These are phyloP conservation scores for Oryza glumipatula DNA, from an alignment of 176 grass and related monocot species.

Conservation along the genomic window DNA sequence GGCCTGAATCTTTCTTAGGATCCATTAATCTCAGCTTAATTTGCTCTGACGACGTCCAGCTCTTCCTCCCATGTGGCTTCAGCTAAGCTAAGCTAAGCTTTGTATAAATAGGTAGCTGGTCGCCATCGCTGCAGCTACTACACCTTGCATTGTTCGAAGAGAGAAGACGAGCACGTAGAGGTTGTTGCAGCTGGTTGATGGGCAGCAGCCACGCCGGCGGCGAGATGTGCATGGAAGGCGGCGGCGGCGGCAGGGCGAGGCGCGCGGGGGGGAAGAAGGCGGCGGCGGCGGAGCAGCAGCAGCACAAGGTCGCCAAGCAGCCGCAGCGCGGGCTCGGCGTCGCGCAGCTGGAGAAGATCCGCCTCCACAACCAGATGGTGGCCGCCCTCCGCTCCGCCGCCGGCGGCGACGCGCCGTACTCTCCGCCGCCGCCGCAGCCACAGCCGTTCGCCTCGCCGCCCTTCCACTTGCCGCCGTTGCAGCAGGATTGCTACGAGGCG, in stretches of 20 bases:
- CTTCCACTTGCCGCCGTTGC: not conserved
- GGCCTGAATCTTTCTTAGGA: constrained; percentile 49
- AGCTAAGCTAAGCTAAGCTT: not conserved
- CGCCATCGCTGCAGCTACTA: not conserved
- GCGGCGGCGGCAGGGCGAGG: constrained; percentile 23
- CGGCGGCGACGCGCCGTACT: not conserved
- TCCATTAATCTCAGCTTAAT: not conserved
- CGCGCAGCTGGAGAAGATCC: constrained; percentile 62
- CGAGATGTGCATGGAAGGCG: constrained; percentile 49
- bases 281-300: not conserved
- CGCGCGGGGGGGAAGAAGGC: not conserved
- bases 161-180: not conserved
- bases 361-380: constrained; percentile 62
- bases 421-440: not conserved
- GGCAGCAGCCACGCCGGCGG: constrained; percentile 38
- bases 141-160: no score
- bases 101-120: not conserved
- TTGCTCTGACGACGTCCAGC: not conserved
- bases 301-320: constrained; percentile 38
- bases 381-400: constrained; percentile 40
- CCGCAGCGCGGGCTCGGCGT: constrained; percentile 63
- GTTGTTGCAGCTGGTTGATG: constrained; percentile 7
- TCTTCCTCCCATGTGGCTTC: not conserved
- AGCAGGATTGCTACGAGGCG: constrained; percentile 9
- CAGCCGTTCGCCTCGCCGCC: not conserved